A percentile compares a stretch with the other conserved stretches of the same genome.
These are phyloP conservation scores for Saksenaea vasiformis DNA, from an alignment of 371 early-diverging fungal species.

Conservation along the genomic window DNA sequence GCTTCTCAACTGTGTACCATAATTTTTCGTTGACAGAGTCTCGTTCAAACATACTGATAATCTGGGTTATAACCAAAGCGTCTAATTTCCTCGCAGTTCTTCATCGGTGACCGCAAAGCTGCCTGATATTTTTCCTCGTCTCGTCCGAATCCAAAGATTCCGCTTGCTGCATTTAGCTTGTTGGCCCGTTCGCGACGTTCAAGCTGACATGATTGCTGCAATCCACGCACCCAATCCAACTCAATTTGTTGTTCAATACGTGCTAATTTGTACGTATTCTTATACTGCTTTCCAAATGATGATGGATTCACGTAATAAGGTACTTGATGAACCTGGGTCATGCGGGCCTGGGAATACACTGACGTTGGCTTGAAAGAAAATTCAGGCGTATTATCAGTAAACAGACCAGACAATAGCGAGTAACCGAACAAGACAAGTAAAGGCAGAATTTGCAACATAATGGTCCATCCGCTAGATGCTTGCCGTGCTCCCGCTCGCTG, in stretches of 20 bases:
- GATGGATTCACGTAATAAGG: conserved; percentile 50
- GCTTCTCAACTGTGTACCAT: neutral
- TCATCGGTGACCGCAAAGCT: conserved; percentile 35
- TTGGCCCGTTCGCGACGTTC: conserved; percentile 34
- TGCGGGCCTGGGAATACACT: conserved; percentile 38
- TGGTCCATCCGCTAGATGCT: conserved; percentile 25
- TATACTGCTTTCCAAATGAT: conserved; percentile 26
- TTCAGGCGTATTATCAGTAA: conserved; percentile 38
- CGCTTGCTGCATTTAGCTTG: conserved; percentile 35
- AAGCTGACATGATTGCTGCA: conserved; percentile 35
- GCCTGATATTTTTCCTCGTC: conserved; percentile 41
- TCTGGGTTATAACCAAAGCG: conserved; percentile 26
- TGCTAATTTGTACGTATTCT: conserved; percentile 30
- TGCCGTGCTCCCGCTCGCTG: conserved; percentile 17
- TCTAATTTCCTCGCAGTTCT: conserved; percentile 41
- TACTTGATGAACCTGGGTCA: conserved; percentile 35
- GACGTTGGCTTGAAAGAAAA: conserved; percentile 42
- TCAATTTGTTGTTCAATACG: conserved; percentile 47
- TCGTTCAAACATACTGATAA: conserved; percentile 3
- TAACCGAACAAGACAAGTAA: conserved; percentile 45
- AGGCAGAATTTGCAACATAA: conserved; percentile 45
- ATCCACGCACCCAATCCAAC: conserved; percentile 37
- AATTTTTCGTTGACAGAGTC: neutral
- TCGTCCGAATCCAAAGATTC: conserved; percentile 39
- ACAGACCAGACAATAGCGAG: conserved; percentile 40